Evolutionary conservation across 768 basidiomycete species (phyloP).

Genomic region (Boletus sensibilis): DNA sequence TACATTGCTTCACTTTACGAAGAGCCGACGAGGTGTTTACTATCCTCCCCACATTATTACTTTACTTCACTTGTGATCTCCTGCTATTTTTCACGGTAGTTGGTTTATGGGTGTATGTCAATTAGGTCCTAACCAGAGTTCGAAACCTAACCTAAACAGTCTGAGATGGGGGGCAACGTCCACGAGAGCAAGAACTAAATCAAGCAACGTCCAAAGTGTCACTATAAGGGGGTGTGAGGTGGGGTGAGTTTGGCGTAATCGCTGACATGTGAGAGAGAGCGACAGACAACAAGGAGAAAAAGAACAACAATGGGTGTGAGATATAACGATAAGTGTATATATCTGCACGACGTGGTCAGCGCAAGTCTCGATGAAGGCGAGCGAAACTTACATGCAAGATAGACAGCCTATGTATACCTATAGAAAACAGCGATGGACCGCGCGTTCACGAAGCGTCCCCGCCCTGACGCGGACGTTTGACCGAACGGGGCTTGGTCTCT

Average conservation of each 20-base stretch:
- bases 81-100: no score
- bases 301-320: neutral
- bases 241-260: neutral
- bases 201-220: neutral
- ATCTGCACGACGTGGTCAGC: neutral
- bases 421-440: neutral
- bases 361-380: neutral
- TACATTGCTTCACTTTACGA: no score
- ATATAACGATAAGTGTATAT: neutral
- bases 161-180: neutral
- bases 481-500: neutral
- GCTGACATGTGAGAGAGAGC: neutral
- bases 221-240: neutral
- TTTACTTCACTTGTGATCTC: no score
- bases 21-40: no score
- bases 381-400: conserved; percentile 2
- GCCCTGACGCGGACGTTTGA: neutral
- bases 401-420: neutral
- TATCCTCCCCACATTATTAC: no score
- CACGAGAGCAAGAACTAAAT: neutral
- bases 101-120: no score
- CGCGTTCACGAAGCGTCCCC: neutral
- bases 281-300: neutral
- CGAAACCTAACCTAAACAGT: no score
- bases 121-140: no score